These are phyloP conservation scores for Xylaria grammica DNA, from an alignment of 495 filamentous ascomycete species.

Conservation along the genomic window DNA sequence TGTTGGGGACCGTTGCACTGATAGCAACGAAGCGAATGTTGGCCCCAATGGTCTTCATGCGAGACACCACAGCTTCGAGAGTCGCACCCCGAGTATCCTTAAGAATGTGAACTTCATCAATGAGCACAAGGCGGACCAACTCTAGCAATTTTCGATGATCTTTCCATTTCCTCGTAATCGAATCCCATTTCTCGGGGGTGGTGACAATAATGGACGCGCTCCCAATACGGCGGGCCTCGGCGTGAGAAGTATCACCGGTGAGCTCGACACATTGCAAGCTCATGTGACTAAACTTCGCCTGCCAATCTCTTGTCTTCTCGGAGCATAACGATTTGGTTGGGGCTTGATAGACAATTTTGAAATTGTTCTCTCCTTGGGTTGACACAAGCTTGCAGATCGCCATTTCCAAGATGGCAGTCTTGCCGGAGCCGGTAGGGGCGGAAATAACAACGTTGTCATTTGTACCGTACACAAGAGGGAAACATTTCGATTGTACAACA, in stretches of 20 bases:
- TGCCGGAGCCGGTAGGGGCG: conserved; percentile 92
- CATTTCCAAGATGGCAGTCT: conserved; percentile 88
- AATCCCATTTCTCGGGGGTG: conserved; percentile 99
- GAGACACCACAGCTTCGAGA: conserved; percentile 92
- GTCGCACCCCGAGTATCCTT: conserved; percentile 90
- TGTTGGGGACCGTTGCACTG: conserved; percentile 94
- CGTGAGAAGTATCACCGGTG: conserved; percentile 86
- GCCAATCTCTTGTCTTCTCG: conserved; percentile 83
- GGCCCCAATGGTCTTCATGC: conserved; percentile 91
- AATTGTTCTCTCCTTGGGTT: conserved; percentile 65
- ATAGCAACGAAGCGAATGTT: conserved; percentile 90
- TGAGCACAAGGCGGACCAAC: conserved; percentile 87
- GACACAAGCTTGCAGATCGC: conserved; percentile 83
- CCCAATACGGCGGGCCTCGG: conserved; percentile 74
- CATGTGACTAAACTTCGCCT: conserved; percentile 77
- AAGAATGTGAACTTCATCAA: conserved; percentile 96
- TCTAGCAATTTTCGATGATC: conserved; percentile 85
- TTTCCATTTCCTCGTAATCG: conserved; percentile 93
- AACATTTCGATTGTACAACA: conserved; percentile 89
- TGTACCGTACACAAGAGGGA: conserved; percentile 69
- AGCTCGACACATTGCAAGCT: conserved; percentile 81
- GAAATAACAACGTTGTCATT: conserved; percentile 88
- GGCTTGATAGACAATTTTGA: conserved; percentile 95
- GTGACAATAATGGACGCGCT: conserved; percentile 91
- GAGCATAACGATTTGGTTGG: conserved; percentile 93